These are phyloP conservation scores for Beauveria medogensis DNA, from an alignment of 2,329 filamentous ascomycete genomes.

Conservation along the genomic window DNA sequence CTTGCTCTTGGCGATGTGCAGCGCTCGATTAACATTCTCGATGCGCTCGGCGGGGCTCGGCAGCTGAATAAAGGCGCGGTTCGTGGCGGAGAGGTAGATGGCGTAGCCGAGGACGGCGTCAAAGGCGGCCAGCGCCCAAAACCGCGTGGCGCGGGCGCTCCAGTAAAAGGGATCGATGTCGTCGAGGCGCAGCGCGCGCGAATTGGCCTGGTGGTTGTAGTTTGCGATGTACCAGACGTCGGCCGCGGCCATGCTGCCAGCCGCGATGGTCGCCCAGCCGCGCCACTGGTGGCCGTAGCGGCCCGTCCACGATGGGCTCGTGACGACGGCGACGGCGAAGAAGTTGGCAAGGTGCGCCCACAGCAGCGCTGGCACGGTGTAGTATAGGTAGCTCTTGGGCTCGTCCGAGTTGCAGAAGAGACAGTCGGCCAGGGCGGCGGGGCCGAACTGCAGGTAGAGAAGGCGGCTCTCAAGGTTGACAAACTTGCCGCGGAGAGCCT, in stretches of 20 bases:
- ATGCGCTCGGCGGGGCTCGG: conserved; percentile 58
- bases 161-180: conserved; percentile 68
- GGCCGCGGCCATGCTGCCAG: conserved; percentile 46
- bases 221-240: conserved; percentile 60
- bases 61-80: conserved; percentile 63
- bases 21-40: conserved; percentile 45
- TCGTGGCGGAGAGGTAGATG: conserved; percentile 71
- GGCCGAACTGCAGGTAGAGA: conserved; percentile 78
- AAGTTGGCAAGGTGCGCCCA: conserved; percentile 77
- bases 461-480: conserved; percentile 63
- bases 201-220: conserved; percentile 60
- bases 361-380: conserved; percentile 65
- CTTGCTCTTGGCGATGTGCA: conserved; percentile 56
- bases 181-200: conserved; percentile 49
- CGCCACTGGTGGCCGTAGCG: conserved; percentile 61
- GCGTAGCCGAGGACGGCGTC: conserved; percentile 56
- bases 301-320: conserved; percentile 59
- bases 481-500: conserved; percentile 59
- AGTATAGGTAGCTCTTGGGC: conserved; percentile 65
- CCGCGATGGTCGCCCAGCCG: conserved; percentile 56
- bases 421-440: conserved; percentile 63
- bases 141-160: conserved; percentile 56
- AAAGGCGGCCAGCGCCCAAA: conserved; percentile 53
- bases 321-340: conserved; percentile 61
- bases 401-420: conserved; percentile 74